Evolutionary conservation across 352 stramenopile genomes (phyloP).

Genomic region (Phytophthora boehmeriae): DNA sequence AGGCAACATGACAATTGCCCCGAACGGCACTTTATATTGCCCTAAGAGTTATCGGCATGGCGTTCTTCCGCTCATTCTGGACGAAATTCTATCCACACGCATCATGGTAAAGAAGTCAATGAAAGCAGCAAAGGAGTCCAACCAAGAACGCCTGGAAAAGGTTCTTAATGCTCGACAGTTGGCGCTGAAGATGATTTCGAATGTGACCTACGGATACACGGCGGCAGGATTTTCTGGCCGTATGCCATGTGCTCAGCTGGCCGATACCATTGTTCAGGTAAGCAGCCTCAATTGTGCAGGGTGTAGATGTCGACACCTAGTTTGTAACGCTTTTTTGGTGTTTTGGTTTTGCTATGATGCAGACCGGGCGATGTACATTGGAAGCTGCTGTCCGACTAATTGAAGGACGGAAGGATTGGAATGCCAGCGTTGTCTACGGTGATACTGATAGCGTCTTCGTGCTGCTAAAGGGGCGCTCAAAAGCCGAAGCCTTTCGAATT

Average conservation of each 20-base stretch:
- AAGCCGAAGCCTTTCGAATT: slow-evolving; percentile 95
- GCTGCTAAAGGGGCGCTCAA: slow-evolving; percentile 92
- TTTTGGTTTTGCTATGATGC: slow-evolving; percentile 4
- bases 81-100: slow-evolving; percentile 95
- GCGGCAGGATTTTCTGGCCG: slow-evolving; percentile 97
- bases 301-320: background rate
- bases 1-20: slow-evolving; percentile 71
- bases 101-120: slow-evolving; percentile 99
- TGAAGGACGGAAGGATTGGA: slow-evolving; percentile 81
- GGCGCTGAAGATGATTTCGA: slow-evolving; percentile 99
- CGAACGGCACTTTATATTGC: slow-evolving; percentile 97
- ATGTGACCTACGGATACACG: slow-evolving; percentile 99
- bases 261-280: slow-evolving; percentile 98
- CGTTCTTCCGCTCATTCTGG: slow-evolving; percentile 96
- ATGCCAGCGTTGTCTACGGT: slow-evolving; percentile 94
- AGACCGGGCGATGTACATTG: slow-evolving; percentile 91
- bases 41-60: slow-evolving; percentile 93
- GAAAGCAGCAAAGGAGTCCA: slow-evolving; percentile 88
- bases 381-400: slow-evolving; percentile 94
- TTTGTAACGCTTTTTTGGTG: background rate
- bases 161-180: slow-evolving; percentile 86
- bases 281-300: background rate
- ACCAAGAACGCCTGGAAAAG: slow-evolving; percentile 64
- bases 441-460: slow-evolving; percentile 99
- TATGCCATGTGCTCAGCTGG: slow-evolving; percentile 96